Evolutionary conservation across 2,329 filamentous ascomycete genomes (phyloP).

Genomic region (Orbilia ellipsospora): DNA sequence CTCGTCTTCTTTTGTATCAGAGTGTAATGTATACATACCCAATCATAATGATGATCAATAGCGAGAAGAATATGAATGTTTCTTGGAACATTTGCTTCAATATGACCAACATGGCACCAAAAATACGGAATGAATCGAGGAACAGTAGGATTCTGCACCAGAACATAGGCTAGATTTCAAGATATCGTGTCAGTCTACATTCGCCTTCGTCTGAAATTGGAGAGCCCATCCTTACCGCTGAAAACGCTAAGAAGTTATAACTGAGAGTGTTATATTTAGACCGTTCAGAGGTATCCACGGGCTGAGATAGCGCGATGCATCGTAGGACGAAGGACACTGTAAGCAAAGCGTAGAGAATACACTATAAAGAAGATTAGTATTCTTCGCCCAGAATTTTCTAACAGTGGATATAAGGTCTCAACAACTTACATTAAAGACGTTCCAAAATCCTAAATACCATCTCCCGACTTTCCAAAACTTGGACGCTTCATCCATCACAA

Average conservation of each 20-base stretch:
- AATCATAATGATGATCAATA: slow-evolving; percentile 83
- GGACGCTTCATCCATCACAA: slow-evolving; percentile 84
- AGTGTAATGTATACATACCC: slow-evolving; percentile 62
- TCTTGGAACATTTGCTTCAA: slow-evolving; percentile 75
- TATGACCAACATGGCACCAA: slow-evolving; percentile 97
- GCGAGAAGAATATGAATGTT: slow-evolving; percentile 77
- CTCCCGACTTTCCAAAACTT: slow-evolving; percentile 96
- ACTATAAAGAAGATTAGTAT: slow-evolving; percentile 16
- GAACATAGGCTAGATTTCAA: slow-evolving; percentile 76
- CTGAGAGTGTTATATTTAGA: slow-evolving; percentile 78
- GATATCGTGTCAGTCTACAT: not conserved
- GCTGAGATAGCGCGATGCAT: slow-evolving; percentile 78
- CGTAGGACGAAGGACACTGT: slow-evolving; percentile 81
- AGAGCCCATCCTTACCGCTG: slow-evolving; percentile 65
- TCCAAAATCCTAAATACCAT: slow-evolving; percentile 95
- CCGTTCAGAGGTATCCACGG: slow-evolving; percentile 66
- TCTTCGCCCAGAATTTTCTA: not conserved
- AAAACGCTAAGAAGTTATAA: slow-evolving; percentile 94
- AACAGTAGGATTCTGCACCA: slow-evolving; percentile 94
- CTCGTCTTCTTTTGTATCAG: too few relatives aligned
- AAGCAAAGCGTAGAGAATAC: slow-evolving; percentile 79
- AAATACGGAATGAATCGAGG: slow-evolving; percentile 91
- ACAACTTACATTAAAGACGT: slow-evolving; percentile 82
- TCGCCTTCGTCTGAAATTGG: not conserved
- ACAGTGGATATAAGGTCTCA: too few relatives aligned